Conservation (phyloP, 1,139 yeast species). For the Suhomyces guaymorum region DNA sequence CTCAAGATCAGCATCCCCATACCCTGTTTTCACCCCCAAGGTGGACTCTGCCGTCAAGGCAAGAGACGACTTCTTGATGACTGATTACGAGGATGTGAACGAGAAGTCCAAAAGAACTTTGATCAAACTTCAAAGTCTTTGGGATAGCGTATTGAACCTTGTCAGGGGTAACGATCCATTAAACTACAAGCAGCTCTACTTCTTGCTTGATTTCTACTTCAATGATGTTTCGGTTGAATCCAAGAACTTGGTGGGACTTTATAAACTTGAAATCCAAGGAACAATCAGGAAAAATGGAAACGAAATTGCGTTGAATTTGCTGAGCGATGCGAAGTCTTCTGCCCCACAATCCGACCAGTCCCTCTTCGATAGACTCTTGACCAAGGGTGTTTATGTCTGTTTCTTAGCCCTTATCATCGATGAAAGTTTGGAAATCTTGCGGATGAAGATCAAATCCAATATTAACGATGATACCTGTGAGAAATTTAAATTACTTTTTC, state of each 20-base stretch:
- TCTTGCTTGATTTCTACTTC: constrained; percentile 37
- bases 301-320: constrained; percentile 17
- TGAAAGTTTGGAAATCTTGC: constrained; percentile 30
- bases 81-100: constrained; percentile 6
- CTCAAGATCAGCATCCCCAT: constrained; percentile 9
- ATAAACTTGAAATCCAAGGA: constrained; percentile 28
- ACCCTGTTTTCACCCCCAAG: constrained; percentile 3
- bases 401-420: constrained; percentile 37
- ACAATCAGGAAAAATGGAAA: constrained; percentile 22
- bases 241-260: constrained; percentile 27
- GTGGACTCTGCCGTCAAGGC: not conserved
- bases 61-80: not conserved
- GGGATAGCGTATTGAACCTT: constrained; percentile 28
- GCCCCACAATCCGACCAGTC: constrained; percentile 17
- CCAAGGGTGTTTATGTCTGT: constrained; percentile 32
- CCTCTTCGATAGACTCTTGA: constrained; percentile 16
- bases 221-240: constrained; percentile 23
- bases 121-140: constrained; percentile 25
- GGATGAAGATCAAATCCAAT: constrained; percentile 18
- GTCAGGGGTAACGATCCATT: constrained; percentile 26
- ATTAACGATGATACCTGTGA: constrained; percentile 14
- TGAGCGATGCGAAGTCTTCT: constrained; percentile 6
- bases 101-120: constrained; percentile 14
- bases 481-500: constrained; percentile 28
- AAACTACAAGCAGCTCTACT: constrained; percentile 32